Evolutionary conservation across 495 filamentous ascomycete genomes (phyloP).

Genomic region (Penicillium fimorum): DNA sequence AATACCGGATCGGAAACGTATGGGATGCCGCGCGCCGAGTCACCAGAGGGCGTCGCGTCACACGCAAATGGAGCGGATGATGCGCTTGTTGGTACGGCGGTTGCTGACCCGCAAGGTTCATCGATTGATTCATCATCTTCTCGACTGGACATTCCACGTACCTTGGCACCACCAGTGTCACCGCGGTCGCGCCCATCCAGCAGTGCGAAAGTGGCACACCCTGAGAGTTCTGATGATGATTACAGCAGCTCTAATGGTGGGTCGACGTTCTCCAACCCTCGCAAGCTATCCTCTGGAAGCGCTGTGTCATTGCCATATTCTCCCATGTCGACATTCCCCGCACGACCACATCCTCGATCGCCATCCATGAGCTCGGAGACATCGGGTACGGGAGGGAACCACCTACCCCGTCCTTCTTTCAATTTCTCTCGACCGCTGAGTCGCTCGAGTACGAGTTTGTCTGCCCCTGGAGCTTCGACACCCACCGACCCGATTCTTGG

Average conservation of each 20-base stretch:
- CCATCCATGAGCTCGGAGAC: constrained; percentile 81
- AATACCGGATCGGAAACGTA: constrained; percentile 36
- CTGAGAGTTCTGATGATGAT: constrained; percentile 66
- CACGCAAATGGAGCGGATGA: constrained; percentile 17
- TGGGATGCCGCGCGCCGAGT: constrained; percentile 44
- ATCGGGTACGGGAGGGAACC: constrained; percentile 55
- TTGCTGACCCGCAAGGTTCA: constrained; percentile 33
- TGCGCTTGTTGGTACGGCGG: constrained; percentile 20
- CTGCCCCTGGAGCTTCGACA: constrained; percentile 33
- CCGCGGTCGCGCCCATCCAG: constrained; percentile 54
- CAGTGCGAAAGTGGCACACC: constrained; percentile 54
- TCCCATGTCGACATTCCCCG: constrained; percentile 58
- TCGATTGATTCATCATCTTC: constrained; percentile 46
- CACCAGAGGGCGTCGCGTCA: constrained; percentile 45
- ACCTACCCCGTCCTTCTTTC: constrained; percentile 69
- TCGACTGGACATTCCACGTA: constrained; percentile 44
- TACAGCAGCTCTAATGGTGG: constrained; percentile 52
- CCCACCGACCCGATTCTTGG: constrained; percentile 21
- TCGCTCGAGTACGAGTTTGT: constrained; percentile 65
- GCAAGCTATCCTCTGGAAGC: constrained; percentile 67
- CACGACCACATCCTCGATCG: constrained; percentile 60
- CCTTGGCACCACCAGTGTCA: constrained; percentile 56
- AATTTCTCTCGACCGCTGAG: constrained; percentile 94
- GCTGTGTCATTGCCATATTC: constrained; percentile 60
- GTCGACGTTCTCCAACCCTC: constrained; percentile 51